Evolutionary conservation across 192 early-diverging fungal species (phyloP), one percentile per base, ranked within the genome.

Genomic region (Rhizophagus prolifer): DNA sequence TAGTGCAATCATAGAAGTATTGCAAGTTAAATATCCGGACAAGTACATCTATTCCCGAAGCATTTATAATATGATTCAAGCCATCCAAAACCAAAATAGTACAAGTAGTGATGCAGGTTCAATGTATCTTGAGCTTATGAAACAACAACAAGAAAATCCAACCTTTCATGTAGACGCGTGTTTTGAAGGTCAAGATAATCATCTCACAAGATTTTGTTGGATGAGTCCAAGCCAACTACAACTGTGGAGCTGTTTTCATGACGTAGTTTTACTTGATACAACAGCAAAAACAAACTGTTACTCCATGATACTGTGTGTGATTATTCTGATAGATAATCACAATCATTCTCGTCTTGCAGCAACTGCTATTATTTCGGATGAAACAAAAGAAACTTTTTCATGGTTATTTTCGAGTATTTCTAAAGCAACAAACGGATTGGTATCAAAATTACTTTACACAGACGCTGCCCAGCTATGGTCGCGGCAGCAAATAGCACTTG

Each of bases 291-390:
- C n/a, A 6, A 68, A 68, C 19, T 46, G 9, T 36, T 68, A 68
- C 25, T 68, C 41, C 13, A 68, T 68, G 41, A 68, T 68, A 34
- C n/a, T 68, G 14, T 68, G 2, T 46, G 38, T 68, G 1, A 46
- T 68, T 46, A 68, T 68, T 9, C 19, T 68, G n/a, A 13, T 68
- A 19, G 41, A 68, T 25, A 68, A 68, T 68, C 41, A 68, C n/a
- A 68, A 68, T 68, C 41, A 28, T 5, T 68, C 38, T n/a, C 36
- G 3, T 4, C 66, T 68, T 68, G 41, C n/a, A 41, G 66, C 19
- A 68, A 44, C 44, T 1, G 36, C 44, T n/a, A n/a, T 69, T n/a
- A 1, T 69, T 0, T 69, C 38, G 6, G 38, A 69, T 44, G 5
- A 69, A 47, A 69, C 25, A 2, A 69, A 69, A 44, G 14, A 69